Evolutionary conservation across 2,329 filamentous ascomycete species (phyloP).

Genomic region (Chaetomiaceae sp.): DNA sequence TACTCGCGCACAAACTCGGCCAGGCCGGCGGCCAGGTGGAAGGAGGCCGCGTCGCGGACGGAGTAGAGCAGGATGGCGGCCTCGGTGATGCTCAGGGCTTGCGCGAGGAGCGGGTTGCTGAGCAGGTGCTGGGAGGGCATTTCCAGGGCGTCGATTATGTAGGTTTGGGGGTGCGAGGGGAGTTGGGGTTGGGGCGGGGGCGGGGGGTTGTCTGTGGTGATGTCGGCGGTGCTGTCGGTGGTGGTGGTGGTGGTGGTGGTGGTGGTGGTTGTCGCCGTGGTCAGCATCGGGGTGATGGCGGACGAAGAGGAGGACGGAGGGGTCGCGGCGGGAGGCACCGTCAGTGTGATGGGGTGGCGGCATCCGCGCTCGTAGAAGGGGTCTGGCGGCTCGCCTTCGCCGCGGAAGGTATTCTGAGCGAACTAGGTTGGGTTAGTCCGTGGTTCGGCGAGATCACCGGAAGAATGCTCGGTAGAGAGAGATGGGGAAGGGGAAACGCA

Average conservation of each 20-base stretch:
- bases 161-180: constrained; percentile 15
- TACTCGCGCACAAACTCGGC: constrained; percentile 24
- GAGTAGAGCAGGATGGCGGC: constrained; percentile 34
- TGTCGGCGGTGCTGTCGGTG: neutral
- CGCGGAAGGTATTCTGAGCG: constrained; percentile 27
- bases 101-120: constrained; percentile 30
- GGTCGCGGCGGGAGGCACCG: constrained; percentile 9
- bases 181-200: neutral
- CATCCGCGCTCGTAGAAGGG: constrained; percentile 29
- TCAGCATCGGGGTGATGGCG: no score
- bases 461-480: no score
- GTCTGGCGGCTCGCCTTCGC: constrained; percentile 22
- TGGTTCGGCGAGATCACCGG: neutral
- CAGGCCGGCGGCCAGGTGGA: constrained; percentile 24
- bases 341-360: constrained; percentile 30
- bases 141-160: constrained; percentile 34
- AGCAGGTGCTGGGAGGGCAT: constrained; percentile 30
- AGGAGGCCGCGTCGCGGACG: constrained; percentile 25
- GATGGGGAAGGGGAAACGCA: constrained; percentile 18
- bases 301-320: neutral
- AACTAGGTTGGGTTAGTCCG: constrained; percentile 25
- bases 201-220: no score
- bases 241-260: constrained; percentile 1
- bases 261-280: no score
- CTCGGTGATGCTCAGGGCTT: constrained; percentile 36